Evolutionary conservation across 2,329 filamentous ascomycete species (phyloP).

Genomic region (Aspergillus brasiliensis): DNA sequence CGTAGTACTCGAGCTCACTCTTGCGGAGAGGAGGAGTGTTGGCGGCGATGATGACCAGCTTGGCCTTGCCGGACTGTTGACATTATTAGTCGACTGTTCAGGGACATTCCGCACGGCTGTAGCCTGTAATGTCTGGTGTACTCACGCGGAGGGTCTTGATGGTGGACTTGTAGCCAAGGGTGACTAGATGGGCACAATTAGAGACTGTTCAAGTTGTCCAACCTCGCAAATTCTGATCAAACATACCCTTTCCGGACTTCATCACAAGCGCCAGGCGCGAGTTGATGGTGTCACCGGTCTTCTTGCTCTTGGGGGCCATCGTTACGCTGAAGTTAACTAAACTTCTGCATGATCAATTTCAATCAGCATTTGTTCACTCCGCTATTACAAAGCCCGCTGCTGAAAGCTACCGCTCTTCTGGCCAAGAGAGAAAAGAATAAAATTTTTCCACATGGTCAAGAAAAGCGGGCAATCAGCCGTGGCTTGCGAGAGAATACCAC

Average conservation of each 20-base stretch:
- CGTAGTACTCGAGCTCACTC: conserved; percentile 93
- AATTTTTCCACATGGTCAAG: neutral
- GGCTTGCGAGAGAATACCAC: conserved; percentile 2
- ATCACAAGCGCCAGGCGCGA: conserved; percentile 69
- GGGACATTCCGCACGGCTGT: neutral
- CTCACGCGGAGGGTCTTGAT: conserved; percentile 77
- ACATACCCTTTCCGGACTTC: conserved; percentile 56
- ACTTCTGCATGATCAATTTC: conserved; percentile 17
- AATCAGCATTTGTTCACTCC: conserved; percentile 10
- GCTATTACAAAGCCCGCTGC: neutral
- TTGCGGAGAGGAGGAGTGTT: conserved; percentile 98
- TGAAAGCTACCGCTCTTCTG: neutral
- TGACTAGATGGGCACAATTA: conserved; percentile 58
- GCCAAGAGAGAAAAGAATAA: neutral
- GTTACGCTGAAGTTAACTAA: conserved; percentile 44
- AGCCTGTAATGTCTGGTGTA: neutral
- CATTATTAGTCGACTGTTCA: conserved; percentile 6
- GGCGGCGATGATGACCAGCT: conserved; percentile 93
- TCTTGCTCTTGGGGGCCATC: conserved; percentile 70
- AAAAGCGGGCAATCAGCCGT: conserved; percentile 2
- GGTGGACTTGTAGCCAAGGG: conserved; percentile 84
- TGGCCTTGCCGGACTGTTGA: conserved; percentile 79
- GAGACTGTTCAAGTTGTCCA: neutral
- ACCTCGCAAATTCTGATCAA: neutral
- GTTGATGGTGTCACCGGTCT: conserved; percentile 80